Evolutionary conservation across 805 yeast genomes (phyloP).

Genomic region (Myxozyma geophila): DNA sequence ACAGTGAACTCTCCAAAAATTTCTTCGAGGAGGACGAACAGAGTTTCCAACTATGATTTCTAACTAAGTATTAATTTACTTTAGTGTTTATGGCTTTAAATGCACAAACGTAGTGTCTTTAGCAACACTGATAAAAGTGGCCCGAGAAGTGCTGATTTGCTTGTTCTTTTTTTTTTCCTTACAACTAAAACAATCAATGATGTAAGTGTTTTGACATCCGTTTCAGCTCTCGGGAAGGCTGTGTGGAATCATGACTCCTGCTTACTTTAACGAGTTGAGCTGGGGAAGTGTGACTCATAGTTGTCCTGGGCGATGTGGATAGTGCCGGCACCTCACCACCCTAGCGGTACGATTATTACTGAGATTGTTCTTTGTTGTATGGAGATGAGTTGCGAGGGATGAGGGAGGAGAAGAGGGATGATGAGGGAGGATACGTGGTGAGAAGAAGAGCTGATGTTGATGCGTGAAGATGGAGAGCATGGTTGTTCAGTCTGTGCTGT

Average conservation of each 20-base stretch:
- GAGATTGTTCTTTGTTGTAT: constrained; percentile 32
- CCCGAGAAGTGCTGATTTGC: neutral
- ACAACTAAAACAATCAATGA: constrained; percentile 41
- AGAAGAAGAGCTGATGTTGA: too few species aligned
- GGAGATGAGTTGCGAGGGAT: neutral
- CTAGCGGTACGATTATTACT: constrained; percentile 31
- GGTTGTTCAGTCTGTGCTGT: too few species aligned
- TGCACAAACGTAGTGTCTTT: neutral
- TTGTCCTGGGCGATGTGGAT: constrained; percentile 40
- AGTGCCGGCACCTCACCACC: constrained; percentile 39
- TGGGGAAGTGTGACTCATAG: neutral
- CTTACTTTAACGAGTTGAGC: neutral
- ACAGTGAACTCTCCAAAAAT: neutral
- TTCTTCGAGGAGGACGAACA: neutral
- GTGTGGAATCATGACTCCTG: constrained; percentile 2
- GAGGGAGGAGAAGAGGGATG: too few species aligned
- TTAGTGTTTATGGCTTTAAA: neutral
- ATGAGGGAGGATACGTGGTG: too few species aligned
- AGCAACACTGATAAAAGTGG: neutral
- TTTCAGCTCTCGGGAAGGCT: constrained; percentile 38
- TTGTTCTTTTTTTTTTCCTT: constrained; percentile 20
- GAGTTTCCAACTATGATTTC: too few species aligned
- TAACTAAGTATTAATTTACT: neutral
- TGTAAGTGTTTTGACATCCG: constrained; percentile 35
- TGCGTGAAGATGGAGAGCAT: too few species aligned